These are phyloP conservation scores for Colletotrichum endophyticum DNA, from an alignment of 2,329 filamentous ascomycete species.

Conservation along the genomic window DNA sequence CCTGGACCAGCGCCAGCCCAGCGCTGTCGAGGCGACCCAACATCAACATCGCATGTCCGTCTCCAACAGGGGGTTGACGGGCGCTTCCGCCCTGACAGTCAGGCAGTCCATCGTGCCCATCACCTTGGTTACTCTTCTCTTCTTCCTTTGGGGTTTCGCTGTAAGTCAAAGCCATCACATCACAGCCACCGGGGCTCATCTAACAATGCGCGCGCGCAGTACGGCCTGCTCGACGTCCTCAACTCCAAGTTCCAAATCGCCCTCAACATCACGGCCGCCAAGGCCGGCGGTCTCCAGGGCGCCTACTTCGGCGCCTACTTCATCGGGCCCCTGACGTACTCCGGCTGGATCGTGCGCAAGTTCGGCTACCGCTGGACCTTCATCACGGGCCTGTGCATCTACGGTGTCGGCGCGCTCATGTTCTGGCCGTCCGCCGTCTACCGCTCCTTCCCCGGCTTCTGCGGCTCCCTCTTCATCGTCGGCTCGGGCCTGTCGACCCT, in stretches of 20 bases:
- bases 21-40: conserved; percentile 20
- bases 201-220: background rate
- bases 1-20: conserved; percentile 22
- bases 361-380: conserved; percentile 73
- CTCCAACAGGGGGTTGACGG: conserved; percentile 25
- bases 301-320: conserved; percentile 56
- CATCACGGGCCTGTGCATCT: conserved; percentile 63
- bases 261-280: conserved; percentile 48
- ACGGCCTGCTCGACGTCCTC: conserved; percentile 37
- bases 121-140: conserved; percentile 57
- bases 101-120: conserved; percentile 72
- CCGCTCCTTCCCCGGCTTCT: conserved; percentile 63
- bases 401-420: conserved; percentile 60
- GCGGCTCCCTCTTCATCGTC: conserved; percentile 57
- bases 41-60: conserved; percentile 22
- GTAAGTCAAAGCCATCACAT: background rate
- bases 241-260: conserved; percentile 55
- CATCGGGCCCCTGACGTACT: conserved; percentile 40
- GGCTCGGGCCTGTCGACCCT: conserved; percentile 49
- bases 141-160: conserved; percentile 58
- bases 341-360: conserved; percentile 61
- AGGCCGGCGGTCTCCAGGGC: conserved; percentile 51
- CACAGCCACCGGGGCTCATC: background rate
- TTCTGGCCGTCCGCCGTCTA: conserved; percentile 64
- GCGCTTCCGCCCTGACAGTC: conserved; percentile 56